Evolutionary conservation across 345 rosid species (phyloP), one percentile per base, ranked within the genome.

Genomic region (Sonneratia alba): DNA sequence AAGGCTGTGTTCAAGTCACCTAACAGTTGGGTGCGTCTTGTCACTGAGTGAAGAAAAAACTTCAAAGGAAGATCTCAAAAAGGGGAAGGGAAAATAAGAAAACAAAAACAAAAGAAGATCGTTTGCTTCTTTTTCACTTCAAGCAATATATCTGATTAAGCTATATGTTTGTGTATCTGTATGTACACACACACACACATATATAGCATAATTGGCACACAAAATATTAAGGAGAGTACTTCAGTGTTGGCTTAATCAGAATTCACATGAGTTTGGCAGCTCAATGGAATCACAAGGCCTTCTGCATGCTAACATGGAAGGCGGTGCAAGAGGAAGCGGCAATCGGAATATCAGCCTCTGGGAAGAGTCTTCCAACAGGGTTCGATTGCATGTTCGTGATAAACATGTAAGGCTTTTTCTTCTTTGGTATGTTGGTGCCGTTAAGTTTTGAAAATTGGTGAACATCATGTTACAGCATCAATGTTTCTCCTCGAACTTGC

Each of bases 41-140:
- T 87, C 86, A 77, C 82, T 18, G 77, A 77, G 82, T 73, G 63
- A 84, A 84, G 89, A 74, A 82, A 80, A 22, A 13, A 62, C 66
- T 62, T 34, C 36, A 34, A 62, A 62, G 37, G 38, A 27, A 24
- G 36, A 62, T 24, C 66, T 15, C 32, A 12, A 36, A 16, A 13
- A 71, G 37, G 64, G 21, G 19, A 51, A 24, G 32, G 32, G 32
- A 27, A 27, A 27, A 27, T 27, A 27, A 27, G 1, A 27, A 27
- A 27, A 27, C n/a, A 70, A 7, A 16, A 45, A 37, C 7, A 42
- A 42, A 42, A 14, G 57, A 67, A 59, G 34, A 53, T 65, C 62
- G 32, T 27, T 80, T 70, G 82, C 87, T 86, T 82, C 27, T 4
- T 73, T 73, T 77, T 71, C 61, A 72, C 65, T 83, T 75, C 78